phyloP scores from a whole-genome alignment of 345 rosid genomes.

The Eucalyptus albens region DNA sequence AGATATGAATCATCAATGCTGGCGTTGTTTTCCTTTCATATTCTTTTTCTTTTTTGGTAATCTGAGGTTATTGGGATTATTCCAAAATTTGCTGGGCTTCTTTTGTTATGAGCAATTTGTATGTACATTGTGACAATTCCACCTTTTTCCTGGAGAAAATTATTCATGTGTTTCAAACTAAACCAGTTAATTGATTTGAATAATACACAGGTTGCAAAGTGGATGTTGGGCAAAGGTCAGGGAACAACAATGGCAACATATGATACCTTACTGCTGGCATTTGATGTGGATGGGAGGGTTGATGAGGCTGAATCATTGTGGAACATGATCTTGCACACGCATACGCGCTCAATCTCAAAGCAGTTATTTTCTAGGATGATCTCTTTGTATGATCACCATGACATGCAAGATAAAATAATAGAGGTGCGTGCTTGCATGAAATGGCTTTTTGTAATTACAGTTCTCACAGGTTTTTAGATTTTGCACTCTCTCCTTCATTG shows the following conservation, averaged over 20 bases:
- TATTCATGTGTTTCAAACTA: neutral
- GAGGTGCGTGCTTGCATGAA: slow-evolving; percentile 27
- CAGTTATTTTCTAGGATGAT: slow-evolving; percentile 77
- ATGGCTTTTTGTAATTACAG: neutral
- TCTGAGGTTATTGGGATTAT: neutral
- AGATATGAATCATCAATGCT: neutral
- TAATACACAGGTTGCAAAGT: slow-evolving; percentile 57
- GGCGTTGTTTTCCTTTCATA: neutral
- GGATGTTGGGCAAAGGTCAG: slow-evolving; percentile 97
- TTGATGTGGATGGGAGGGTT: slow-evolving; percentile 64
- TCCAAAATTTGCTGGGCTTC: neutral
- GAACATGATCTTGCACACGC: slow-evolving; percentile 72
- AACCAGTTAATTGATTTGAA: neutral
- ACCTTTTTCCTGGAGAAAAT: neutral
- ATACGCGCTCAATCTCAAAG: slow-evolving; percentile 73
- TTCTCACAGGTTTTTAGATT: neutral
- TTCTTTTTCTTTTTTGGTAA: neutral
- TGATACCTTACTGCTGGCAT: slow-evolving; percentile 68
- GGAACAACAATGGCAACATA: slow-evolving; percentile 86
- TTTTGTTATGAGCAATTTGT: neutral
- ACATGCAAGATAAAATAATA: slow-evolving; percentile 50
- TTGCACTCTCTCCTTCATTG: neutral
- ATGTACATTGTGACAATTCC: neutral
- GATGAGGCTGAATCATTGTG: slow-evolving; percentile 81
- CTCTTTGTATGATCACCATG: slow-evolving; percentile 66